phyloP scores from a whole-genome alignment of 768 basidiomycete genomes.

The Hygrophorus pudorinus region DNA sequence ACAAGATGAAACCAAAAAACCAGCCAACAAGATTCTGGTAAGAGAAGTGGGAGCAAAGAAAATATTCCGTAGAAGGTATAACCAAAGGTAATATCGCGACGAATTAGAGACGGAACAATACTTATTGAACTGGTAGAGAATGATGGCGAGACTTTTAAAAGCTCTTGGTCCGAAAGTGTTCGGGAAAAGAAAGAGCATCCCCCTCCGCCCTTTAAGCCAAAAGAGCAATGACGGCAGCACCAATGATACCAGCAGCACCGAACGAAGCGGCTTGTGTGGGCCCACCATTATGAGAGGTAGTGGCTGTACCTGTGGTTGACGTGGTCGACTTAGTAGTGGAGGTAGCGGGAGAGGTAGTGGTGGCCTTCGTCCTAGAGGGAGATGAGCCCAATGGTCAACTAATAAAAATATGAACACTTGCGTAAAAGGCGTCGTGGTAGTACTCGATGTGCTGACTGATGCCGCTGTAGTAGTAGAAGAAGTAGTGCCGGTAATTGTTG shows the following conservation, averaged over 20 bases:
- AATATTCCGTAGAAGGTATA: neutral
- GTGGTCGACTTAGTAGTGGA: neutral
- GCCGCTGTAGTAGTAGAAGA: constrained; percentile 3
- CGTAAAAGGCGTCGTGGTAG: too few relatives aligned
- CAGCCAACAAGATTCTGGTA: neutral
- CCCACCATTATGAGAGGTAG: constrained; percentile 14
- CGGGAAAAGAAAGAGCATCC: too few relatives aligned
- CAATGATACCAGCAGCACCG: constrained; percentile 32
- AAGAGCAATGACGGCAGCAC: constrained; percentile 34
- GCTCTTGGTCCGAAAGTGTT: too few relatives aligned
- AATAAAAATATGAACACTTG: too few relatives aligned
- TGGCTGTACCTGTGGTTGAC: neutral
- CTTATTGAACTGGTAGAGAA: too few relatives aligned
- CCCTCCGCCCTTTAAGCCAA: constrained; percentile 21
- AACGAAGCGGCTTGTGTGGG: constrained; percentile 21
- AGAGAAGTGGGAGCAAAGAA: constrained; percentile 6
- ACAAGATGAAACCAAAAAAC: too few relatives aligned
- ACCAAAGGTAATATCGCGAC: too few relatives aligned
- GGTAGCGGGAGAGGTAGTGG: constrained; percentile 9
- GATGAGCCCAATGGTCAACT: too few relatives aligned
- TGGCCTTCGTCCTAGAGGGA: neutral
- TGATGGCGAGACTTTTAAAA: too few relatives aligned
- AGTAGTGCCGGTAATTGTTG: constrained; percentile 6
- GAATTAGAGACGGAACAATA: too few relatives aligned
- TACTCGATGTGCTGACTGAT: neutral